Evolutionary conservation across 306 rosid species (phyloP).

Genomic region (Cicer judaicum): DNA sequence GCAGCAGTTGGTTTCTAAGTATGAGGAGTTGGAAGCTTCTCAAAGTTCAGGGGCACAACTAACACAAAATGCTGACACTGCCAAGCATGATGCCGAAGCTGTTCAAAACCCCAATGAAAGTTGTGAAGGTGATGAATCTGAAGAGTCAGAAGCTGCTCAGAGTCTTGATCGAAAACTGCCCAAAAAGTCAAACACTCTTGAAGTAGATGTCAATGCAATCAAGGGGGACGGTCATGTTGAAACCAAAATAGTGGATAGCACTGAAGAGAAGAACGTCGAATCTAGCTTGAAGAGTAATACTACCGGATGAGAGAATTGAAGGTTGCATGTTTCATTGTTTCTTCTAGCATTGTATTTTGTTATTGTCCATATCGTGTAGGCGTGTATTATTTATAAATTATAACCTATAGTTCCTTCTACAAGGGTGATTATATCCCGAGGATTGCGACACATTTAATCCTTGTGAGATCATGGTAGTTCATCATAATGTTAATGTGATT

Average conservation of each 20-base stretch:
- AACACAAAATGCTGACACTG: conserved; percentile 48
- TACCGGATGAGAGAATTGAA: conserved; percentile 43
- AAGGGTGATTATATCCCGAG: conserved; percentile 37
- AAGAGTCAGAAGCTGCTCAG: conserved; percentile 47
- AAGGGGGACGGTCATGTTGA: conserved; percentile 39
- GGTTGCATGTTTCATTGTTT: conserved; percentile 37
- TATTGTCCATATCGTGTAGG: conserved; percentile 38
- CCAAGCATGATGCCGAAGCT: conserved; percentile 45
- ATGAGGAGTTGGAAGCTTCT: conserved; percentile 67
- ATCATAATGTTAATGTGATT: conserved; percentile 14
- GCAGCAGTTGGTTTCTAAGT: conserved; percentile 68
- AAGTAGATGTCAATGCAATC: conserved; percentile 47
- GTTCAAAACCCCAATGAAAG: conserved; percentile 43
- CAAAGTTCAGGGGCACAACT: conserved; percentile 47
- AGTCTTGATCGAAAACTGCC: conserved; percentile 41
- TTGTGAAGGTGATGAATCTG: conserved; percentile 25
- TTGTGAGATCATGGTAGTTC: conserved; percentile 41
- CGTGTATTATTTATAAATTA: conserved; percentile 19
- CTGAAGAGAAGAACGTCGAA: conserved; percentile 40
- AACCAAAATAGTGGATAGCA: conserved; percentile 45
- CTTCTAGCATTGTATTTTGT: conserved; percentile 43
- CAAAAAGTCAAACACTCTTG: conserved; percentile 33
- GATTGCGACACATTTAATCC: conserved; percentile 35
- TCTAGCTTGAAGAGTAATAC: conserved; percentile 46
- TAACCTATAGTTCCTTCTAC: conserved; percentile 24